A percentile compares a stretch with the other conserved stretches of the same genome.
These are phyloP conservation scores for Metschnikowia vanudenii DNA, from an alignment of 805 yeast genomes.

Conservation along the genomic window DNA sequence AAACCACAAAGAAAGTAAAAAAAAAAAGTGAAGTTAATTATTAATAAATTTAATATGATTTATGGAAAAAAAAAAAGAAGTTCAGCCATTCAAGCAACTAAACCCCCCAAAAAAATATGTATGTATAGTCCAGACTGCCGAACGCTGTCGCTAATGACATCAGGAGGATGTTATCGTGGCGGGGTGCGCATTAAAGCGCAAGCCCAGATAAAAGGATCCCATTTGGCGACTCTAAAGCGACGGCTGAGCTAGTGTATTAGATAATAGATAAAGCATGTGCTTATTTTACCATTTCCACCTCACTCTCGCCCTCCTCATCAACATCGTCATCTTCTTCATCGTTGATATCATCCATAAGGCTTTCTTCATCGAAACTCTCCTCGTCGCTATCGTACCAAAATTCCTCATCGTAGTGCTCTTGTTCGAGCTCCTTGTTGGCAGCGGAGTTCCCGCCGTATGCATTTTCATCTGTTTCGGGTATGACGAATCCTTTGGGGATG, in stretches of 20 bases:
- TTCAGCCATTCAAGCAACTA: background rate
- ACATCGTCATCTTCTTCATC: constrained; percentile 55
- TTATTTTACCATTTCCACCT: constrained; percentile 20
- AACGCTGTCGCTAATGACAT: background rate
- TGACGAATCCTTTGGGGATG: constrained; percentile 80
- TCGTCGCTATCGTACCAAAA: constrained; percentile 73
- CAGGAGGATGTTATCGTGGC: background rate
- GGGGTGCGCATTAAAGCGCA: background rate
- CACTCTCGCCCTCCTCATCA: constrained; percentile 45
- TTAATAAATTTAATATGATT: background rate
- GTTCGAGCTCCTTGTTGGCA: constrained; percentile 41
- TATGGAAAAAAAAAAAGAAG: background rate
- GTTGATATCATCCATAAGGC: constrained; percentile 47
- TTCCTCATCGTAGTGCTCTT: constrained; percentile 70
- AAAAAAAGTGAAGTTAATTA: too few relatives aligned
- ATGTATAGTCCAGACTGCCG: background rate
- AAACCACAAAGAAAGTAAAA: too few relatives aligned
- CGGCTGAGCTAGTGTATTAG: background rate
- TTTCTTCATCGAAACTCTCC: constrained; percentile 47
- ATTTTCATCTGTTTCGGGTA: constrained; percentile 66
- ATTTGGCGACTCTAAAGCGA: background rate
- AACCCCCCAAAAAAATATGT: background rate
- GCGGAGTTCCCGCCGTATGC: constrained; percentile 37
- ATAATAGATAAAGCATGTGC: background rate
- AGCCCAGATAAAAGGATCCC: background rate